Evolutionary conservation across 306 rosid genomes (phyloP).

Genomic region (Ormosia emarginata): DNA sequence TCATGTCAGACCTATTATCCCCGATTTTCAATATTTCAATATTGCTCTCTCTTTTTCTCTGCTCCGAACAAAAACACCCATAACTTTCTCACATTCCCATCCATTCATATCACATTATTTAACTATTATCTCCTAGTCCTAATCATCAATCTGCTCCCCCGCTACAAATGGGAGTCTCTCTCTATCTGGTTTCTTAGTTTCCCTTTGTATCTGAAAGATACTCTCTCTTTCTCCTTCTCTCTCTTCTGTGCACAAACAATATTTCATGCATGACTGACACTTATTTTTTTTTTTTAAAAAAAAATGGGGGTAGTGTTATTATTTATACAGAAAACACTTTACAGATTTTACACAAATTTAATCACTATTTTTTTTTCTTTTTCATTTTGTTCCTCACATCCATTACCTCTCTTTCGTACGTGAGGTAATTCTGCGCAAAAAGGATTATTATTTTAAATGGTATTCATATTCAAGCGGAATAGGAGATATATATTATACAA

Average conservation of each 20-base stretch:
- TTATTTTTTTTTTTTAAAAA: neutral
- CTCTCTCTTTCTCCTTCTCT: neutral
- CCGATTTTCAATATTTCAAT: neutral
- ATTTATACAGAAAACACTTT: too few relatives aligned
- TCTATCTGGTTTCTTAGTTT: neutral
- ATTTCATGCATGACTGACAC: constrained; percentile 50
- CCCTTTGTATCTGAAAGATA: constrained; percentile 16
- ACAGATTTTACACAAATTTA: too few relatives aligned
- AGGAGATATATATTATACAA: too few relatives aligned
- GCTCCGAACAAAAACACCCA: constrained; percentile 45
- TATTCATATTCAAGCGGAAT: too few relatives aligned
- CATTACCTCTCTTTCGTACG: too few relatives aligned
- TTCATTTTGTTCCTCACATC: too few relatives aligned
- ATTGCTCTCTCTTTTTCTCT: neutral
- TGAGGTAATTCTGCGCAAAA: too few relatives aligned
- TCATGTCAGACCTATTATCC: constrained; percentile 42
- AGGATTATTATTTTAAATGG: too few relatives aligned
- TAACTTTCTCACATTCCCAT: constrained; percentile 57
- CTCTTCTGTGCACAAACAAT: constrained; percentile 19
- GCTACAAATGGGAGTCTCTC: constrained; percentile 49
- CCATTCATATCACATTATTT: constrained; percentile 35
- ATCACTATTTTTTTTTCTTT: too few relatives aligned
- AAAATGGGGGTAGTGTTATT: too few relatives aligned
- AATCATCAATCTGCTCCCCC: constrained; percentile 80
- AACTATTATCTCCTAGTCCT: constrained; percentile 39